Evolutionary conservation across 371 early-diverging fungal species (phyloP), one percentile per base, ranked within the genome.

Genomic region (Mortierella sp.): DNA sequence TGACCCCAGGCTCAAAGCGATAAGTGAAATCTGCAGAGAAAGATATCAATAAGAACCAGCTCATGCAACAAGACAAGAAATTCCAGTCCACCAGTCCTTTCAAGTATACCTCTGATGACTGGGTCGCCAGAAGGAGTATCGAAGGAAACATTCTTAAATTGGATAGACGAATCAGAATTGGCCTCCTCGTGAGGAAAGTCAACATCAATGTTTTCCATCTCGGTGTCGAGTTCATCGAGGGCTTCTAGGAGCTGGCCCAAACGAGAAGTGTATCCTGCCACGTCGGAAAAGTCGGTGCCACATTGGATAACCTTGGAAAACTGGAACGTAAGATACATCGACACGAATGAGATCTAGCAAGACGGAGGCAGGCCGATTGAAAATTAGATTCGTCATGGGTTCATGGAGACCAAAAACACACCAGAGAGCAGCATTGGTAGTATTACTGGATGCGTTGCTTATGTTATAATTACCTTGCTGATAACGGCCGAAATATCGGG

Each of bases 191-290:
- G 70, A 2, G 83, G 81, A 30, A 73, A 70, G 34, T 82, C 83
- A 11, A 83, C 80, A 8, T 82, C 78, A 44, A 82, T 75, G 46
- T 78, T 80, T 47, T 84, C 81, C 37, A 83, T 60, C 34, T 83
- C 83, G 3, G 78, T 78, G 6, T 80, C 75, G n/a, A 84, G 58
- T 12, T 64, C 72, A 31, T 90, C 88, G 17, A 92, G 64, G 0
- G 83, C 86, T 62, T 95, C 95, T 64, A 93, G 79, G 12, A 97
- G 78, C 64, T 92, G 92, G n/a, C 85, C 89, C 6, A 97, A 82
- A 82, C 97, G 96, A n/a, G 92, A 86, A 3, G 91, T 85, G 71
- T 92, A 94, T 6, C 97, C 96, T 26, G 93, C 92, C 27, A 95
- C 64, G 47, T 93, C 91, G 0, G 95, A 87, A 46, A 93, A 66